Conservation (phyloP, 2,329 filamentous ascomycete genomes). For the Apiospora kogelbergensis region DNA sequence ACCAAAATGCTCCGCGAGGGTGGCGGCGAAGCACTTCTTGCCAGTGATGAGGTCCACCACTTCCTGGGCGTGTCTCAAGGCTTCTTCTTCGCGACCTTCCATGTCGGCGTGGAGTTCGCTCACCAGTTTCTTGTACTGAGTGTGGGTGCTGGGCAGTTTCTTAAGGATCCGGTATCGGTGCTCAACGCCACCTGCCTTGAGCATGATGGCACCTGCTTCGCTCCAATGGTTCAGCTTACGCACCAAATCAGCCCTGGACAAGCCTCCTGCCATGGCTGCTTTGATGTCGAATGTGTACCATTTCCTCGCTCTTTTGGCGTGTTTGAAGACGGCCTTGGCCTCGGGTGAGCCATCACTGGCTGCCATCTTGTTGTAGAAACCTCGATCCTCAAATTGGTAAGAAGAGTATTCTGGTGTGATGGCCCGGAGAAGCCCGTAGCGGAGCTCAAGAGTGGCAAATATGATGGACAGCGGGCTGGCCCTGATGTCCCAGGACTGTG, state of each 20-base stretch:
- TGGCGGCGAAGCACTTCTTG: constrained; percentile 48
- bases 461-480: constrained; percentile 49
- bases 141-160: constrained; percentile 40
- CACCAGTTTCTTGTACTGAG: constrained; percentile 44
- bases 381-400: constrained; percentile 48
- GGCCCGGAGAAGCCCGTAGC: constrained; percentile 55
- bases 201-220: constrained; percentile 46
- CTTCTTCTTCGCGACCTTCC: constrained; percentile 51
- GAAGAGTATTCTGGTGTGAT: constrained; percentile 57
- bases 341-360: constrained; percentile 39
- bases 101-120: constrained; percentile 50
- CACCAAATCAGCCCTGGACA: constrained; percentile 49
- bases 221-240: constrained; percentile 55
- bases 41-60: constrained; percentile 55
- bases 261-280: constrained; percentile 27
- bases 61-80: constrained; percentile 48
- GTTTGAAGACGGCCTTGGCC: constrained; percentile 42
- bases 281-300: constrained; percentile 51
- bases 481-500: constrained; percentile 54
- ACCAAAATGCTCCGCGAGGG: constrained; percentile 58
- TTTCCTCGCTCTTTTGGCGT: constrained; percentile 40
- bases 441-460: constrained; percentile 61
- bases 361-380: constrained; percentile 31
- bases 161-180: constrained; percentile 54
- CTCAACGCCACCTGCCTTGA: constrained; percentile 51